These are phyloP conservation scores for Eucalyptus pumila DNA, from an alignment of 345 rosid species.

Conservation along the genomic window DNA sequence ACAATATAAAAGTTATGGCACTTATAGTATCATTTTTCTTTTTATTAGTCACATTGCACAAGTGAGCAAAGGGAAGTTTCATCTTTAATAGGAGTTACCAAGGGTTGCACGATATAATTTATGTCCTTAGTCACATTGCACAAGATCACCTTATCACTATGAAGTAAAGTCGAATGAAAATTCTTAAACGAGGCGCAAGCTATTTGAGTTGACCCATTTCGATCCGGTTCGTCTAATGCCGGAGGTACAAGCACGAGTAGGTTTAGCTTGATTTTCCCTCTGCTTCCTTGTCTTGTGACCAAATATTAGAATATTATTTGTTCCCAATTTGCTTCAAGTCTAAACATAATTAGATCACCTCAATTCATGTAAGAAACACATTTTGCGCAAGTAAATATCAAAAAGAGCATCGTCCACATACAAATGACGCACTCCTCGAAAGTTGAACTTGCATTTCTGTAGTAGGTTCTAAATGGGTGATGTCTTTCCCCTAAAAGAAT, in stretches of 20 bases:
- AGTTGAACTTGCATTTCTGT: neutral
- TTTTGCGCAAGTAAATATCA: neutral
- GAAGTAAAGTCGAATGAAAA: neutral
- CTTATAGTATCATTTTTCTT: fast-evolving
- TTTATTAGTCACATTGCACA: neutral
- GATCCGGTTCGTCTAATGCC: neutral
- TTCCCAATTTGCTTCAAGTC: neutral
- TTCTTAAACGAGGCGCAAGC: neutral
- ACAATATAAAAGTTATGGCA: neutral
- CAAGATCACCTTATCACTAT: neutral
- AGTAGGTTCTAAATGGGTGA: neutral
- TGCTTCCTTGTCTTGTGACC: neutral
- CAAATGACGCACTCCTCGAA: neutral
- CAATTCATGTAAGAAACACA: neutral
- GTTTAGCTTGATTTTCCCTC: neutral
- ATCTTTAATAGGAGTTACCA: neutral
- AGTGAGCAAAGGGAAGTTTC: neutral
- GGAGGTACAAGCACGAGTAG: neutral
- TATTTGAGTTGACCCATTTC: neutral
- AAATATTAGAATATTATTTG: neutral
- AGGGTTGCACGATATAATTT: neutral
- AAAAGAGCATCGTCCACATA: neutral
- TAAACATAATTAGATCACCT: neutral
- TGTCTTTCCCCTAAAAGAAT: neutral
- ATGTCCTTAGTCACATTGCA: neutral